Conservation (phyloP, 176 grass and related monocot species). For the Poa annua region DNA sequence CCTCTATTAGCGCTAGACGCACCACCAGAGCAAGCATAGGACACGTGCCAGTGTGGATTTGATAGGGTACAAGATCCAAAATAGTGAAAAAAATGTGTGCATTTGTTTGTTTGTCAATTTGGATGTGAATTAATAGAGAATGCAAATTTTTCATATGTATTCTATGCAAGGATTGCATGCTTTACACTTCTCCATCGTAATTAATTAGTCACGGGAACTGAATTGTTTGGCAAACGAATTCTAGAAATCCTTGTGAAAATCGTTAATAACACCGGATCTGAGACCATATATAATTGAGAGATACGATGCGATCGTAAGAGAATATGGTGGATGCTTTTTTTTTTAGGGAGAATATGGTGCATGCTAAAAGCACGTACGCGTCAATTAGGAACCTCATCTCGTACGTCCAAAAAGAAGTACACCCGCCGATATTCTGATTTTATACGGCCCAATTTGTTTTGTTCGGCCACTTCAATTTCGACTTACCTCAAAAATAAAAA, state of each 20-base stretch:
- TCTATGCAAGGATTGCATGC: too few species aligned
- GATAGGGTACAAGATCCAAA: not conserved
- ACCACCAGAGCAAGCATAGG: too few species aligned
- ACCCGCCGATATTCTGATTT: not conserved
- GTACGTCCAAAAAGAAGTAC: not conserved
- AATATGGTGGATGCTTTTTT: too few species aligned
- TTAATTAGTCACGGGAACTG: too few species aligned
- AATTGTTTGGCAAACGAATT: not conserved
- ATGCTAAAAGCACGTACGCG: not conserved
- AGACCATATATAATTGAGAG: not conserved
- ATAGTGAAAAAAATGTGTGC: not conserved
- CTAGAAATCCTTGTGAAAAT: not conserved
- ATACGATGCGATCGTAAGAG: constrained; percentile 38
- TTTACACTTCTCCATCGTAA: too few species aligned
- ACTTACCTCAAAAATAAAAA: too few species aligned
- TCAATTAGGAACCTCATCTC: constrained; percentile 24
- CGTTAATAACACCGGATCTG: not conserved
- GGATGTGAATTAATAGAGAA: not conserved
- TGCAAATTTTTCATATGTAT: not conserved
- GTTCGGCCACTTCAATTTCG: not conserved
- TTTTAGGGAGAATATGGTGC: constrained; percentile 13
- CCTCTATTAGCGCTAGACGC: too few species aligned
- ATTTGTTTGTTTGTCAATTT: not conserved
- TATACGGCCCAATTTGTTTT: constrained; percentile 17
- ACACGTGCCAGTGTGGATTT: not conserved